phyloP scores from a whole-genome alignment of 441 rosid species.

The Raphanus hybrid region DNA sequence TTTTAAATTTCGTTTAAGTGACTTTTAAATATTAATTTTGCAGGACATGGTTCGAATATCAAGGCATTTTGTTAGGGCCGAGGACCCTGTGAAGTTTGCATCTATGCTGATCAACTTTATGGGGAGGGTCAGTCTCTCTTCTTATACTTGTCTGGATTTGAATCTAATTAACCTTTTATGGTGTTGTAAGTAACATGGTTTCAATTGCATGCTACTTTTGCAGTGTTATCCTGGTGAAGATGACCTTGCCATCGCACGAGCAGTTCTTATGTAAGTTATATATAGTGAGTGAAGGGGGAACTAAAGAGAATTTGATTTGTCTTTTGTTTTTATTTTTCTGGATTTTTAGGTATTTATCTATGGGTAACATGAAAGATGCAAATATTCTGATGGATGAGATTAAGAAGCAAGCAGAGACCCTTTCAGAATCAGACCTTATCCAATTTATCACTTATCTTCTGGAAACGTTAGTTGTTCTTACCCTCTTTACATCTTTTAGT shows the following conservation, averaged over 20 bases:
- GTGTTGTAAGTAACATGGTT: background rate
- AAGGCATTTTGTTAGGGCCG: slow-evolving; percentile 84
- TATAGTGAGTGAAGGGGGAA: background rate
- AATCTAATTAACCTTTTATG: background rate
- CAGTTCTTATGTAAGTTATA: slow-evolving; percentile 67
- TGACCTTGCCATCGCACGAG: slow-evolving; percentile 88
- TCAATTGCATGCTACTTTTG: slow-evolving; percentile 36
- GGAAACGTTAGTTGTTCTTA: slow-evolving; percentile 76
- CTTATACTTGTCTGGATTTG: slow-evolving; percentile 18
- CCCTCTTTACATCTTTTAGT: background rate
- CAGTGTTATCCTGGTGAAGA: slow-evolving; percentile 99
- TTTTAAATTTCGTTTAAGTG: background rate
- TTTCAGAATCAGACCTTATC: slow-evolving; percentile 73
- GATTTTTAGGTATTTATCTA: slow-evolving; percentile 66
- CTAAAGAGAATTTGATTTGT: background rate
- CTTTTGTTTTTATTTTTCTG: background rate
- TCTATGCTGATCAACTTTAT: slow-evolving; percentile 78
- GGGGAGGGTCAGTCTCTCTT: slow-evolving; percentile 72
- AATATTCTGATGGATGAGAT: slow-evolving; percentile 73
- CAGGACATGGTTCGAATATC: slow-evolving; percentile 92
- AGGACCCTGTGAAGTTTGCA: slow-evolving; percentile 74
- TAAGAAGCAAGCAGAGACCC: slow-evolving; percentile 65
- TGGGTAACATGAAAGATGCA: slow-evolving; percentile 89
- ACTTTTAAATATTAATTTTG: slow-evolving; percentile 13
- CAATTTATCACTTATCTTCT: slow-evolving; percentile 67